Evolutionary conservation across 1,284 basidiomycete species (phyloP), one percentile per base, ranked within the genome.

Genomic region (Ganoderma lucidum): DNA sequence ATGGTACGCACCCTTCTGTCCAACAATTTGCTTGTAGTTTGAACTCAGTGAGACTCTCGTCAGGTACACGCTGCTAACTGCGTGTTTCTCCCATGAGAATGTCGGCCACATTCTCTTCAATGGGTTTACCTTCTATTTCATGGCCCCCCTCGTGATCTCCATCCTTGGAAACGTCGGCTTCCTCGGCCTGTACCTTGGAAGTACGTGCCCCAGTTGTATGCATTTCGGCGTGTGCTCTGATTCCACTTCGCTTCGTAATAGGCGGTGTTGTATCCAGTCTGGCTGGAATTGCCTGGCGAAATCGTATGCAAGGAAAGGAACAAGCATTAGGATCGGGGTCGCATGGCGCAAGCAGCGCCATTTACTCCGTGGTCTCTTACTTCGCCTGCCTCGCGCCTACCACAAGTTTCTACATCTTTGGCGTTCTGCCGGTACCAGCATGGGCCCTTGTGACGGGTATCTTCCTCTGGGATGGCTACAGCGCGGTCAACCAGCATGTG

Each of bases 41-140:
- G 15, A 39, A 44, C 62, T 65, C 41, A 39, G 17, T 30, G 17
- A 28, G 10, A 28, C 0, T 28, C 0, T 28, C 41, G 28, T 5
- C 66, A 96, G 94, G 79, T 96, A 95, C 93, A 96, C 94, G 0
- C 80, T 93, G 37, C 71, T 96, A 28, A 95, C 94, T 0, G 81
- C 86, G 35, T 86, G 84, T 69, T 96, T 96, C 83, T 96, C 91
- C 2, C 95, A 96, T 76, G 80, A 84, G 71, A 83, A 84, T 32
- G 69, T 85, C 12, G 74, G 78, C 0, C 96, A 97, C 78, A 88
- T 96, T 44, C 75, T 93, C 37, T 82, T 96, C 78, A 97, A 97
- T 78, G 89, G 89, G 61, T 85, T 96, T 73, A 90, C 92, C 0
- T 92, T 93, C 76, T 94, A 87, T 77, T 96, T 94, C 81, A 88